A percentile compares a stretch with the other conserved stretches of the same genome.
These are phyloP conservation scores for Triticum turgidum DNA, from an alignment of 176 grass and related monocot species.

Conservation along the genomic window DNA sequence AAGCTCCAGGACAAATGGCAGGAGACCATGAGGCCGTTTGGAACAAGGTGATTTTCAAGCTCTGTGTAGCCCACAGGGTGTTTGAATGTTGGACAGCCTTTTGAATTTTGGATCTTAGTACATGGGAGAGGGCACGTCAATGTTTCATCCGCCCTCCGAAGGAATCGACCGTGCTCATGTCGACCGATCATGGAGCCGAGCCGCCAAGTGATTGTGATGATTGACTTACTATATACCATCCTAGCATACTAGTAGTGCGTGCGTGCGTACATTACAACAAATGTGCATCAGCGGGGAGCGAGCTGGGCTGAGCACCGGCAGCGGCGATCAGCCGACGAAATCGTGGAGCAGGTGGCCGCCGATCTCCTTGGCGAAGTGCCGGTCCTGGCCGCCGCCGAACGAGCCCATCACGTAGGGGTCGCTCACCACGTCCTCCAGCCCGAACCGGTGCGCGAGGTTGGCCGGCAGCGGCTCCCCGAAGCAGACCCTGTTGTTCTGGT, in stretches of 20 bases:
- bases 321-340: slow-evolving; percentile 68
- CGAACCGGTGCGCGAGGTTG: slow-evolving; percentile 79
- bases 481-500: slow-evolving; percentile 72
- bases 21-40: not conserved
- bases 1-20: not conserved
- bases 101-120: too few species aligned
- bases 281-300: not conserved
- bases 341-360: slow-evolving; percentile 83
- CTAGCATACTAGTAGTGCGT: slow-evolving; percentile 43
- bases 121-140: slow-evolving; percentile 21
- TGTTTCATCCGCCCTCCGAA: slow-evolving; percentile 37
- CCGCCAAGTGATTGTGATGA: slow-evolving; percentile 33
- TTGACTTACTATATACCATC: slow-evolving; percentile 45
- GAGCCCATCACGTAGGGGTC: slow-evolving; percentile 70
- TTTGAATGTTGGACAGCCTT: slow-evolving; percentile 19
- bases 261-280: slow-evolving; percentile 34
- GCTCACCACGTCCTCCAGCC: slow-evolving; percentile 73
- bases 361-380: slow-evolving; percentile 83
- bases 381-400: slow-evolving; percentile 56
- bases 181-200: slow-evolving; percentile 33
- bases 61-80: slow-evolving; percentile 35
- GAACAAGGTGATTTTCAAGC: slow-evolving; percentile 24
- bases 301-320: not conserved
- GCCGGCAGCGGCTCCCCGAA: slow-evolving; percentile 53
- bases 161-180: slow-evolving; percentile 28